Evolutionary conservation across 2,329 filamentous ascomycete species (phyloP), one percentile per base, ranked within the genome.

Genomic region (Apiospora sp.): DNA sequence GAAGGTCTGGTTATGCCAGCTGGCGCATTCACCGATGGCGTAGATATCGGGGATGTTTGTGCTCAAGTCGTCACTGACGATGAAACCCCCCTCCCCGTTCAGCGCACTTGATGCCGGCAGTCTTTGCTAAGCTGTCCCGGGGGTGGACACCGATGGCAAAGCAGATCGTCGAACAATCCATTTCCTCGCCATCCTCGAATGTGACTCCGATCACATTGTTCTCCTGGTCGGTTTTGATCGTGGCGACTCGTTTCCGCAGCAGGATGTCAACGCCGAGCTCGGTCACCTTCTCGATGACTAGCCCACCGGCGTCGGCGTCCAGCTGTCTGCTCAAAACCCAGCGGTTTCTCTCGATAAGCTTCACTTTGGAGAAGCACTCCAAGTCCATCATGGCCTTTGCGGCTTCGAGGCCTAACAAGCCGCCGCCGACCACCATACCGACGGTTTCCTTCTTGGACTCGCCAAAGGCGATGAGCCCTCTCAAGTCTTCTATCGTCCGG

Each of bases 371-470:
- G 79, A 93, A 97, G 70, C 91, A 89, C 76, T 93, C 88, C 12
- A 98, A 85, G 79, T 97, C 94, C 85, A 95, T 92, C 93, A 98
- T 95, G 1, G 95, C 95, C 78, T 97, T 96, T 46, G 94, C 95
- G 2, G 95, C 95, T 83, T 98, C 95, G 0, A 98, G 88, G 0
- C 95, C 95, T 0, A 98, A 87, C 34, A 98, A 82, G 0, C 95
- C 95, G 70, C 95, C 95, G 34, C 95, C 95, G 4, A 98, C 93
- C 0, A 96, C 94, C 5, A 91, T 89, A 0, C 93, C 94, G 2
- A 89, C 88, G 2, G 91, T 90, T 5, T 90, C 93, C 76, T 91
- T 92, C 71, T 90, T 89, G 14, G 86, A 84, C 0, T 89, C 87
- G 0, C 94, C 90, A 79, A 93, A 97, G 1, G 87, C 85, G 72